Evolutionary conservation across 352 stramenopile species (phyloP).

Genomic region (Globisporangium cylindrosporum): DNA sequence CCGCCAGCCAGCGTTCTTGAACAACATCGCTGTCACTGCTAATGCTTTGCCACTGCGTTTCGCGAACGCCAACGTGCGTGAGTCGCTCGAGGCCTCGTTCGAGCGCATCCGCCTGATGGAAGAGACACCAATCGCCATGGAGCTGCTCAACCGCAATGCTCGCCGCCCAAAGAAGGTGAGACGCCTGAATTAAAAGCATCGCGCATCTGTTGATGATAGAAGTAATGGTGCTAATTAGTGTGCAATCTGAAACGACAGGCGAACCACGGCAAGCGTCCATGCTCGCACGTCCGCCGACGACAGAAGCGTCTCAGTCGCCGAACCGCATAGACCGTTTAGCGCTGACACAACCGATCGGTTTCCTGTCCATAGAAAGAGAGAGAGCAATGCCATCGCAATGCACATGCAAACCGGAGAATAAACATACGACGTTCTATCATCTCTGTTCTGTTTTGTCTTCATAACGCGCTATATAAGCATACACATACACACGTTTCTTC

Average conservation of each 20-base stretch:
- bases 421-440: slow-evolving; percentile 6
- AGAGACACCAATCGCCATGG: slow-evolving; percentile 55
- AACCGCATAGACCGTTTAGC: slow-evolving; percentile 25
- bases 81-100: slow-evolving; percentile 26
- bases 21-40: background rate
- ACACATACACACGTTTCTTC: slow-evolving; percentile 5
- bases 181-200: background rate
- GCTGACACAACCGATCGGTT: slow-evolving; percentile 5
- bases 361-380: slow-evolving; percentile 12
- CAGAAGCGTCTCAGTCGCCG: slow-evolving; percentile 74
- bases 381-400: slow-evolving; percentile 1
- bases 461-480: slow-evolving; percentile 15
- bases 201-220: background rate
- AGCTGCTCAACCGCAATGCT: slow-evolving; percentile 81
- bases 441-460: background rate
- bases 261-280: slow-evolving; percentile 87
- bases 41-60: slow-evolving; percentile 8
- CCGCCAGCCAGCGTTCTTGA: slow-evolving; percentile 16
- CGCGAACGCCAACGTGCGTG: slow-evolving; percentile 14
- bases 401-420: too few relatives aligned
- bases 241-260: slow-evolving; percentile 32
- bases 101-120: slow-evolving; percentile 49
- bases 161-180: slow-evolving; percentile 78
- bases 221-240: background rate
- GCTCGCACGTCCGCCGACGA: slow-evolving; percentile 75